Evolutionary conservation across 2,329 filamentous ascomycete species (phyloP), one percentile per base, ranked within the genome.

Genomic region (Thielaviopsis punctulata): DNA sequence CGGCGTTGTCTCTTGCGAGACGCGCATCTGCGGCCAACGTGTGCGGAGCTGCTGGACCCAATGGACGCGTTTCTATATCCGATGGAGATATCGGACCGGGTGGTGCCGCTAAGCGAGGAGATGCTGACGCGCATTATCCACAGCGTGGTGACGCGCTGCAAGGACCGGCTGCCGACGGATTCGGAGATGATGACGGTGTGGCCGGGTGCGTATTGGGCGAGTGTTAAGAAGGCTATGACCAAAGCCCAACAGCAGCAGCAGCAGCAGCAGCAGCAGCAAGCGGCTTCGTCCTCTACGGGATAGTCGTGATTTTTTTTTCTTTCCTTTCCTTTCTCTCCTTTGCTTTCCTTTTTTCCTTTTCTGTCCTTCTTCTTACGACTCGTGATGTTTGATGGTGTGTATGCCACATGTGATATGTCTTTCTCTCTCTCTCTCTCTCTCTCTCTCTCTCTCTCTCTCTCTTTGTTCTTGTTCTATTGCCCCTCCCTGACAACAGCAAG

Each of bases 51-150:
- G 18, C 66, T 85, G 1, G 65, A 72, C 33, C 68, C 73, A 12
- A 68, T 69, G 2, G 80, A 84, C 58, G 71, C 77, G 3, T 84
- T 84, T 61, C 61, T 84, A 36, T 79, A 81, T 58, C 81, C 81
- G 0, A 68, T 69, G 30, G 77, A 80, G 60, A 66, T 74, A 7
- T 66, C 69, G 45, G 73, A 74, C 13, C 70, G 70, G 55, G 69
- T 75, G 10, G 63, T 82, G 15, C 77, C 79, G 3, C 72, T 82
- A 51, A 76, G 76, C 18, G 76, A 82, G 61, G 78, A 81, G 58
- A 64, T 82, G 49, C 69, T 82, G 25, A 72, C 72, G 27, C 67
- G 77, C 45, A 79, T 82, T 57, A 73, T 82, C 54, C 73, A 79
- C 64, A 80, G 75, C 60, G 77, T 81, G 19, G 76, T 78, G 15